phyloP scores from a whole-genome alignment of 768 basidiomycete genomes.

The Austroboletus eburneus region DNA sequence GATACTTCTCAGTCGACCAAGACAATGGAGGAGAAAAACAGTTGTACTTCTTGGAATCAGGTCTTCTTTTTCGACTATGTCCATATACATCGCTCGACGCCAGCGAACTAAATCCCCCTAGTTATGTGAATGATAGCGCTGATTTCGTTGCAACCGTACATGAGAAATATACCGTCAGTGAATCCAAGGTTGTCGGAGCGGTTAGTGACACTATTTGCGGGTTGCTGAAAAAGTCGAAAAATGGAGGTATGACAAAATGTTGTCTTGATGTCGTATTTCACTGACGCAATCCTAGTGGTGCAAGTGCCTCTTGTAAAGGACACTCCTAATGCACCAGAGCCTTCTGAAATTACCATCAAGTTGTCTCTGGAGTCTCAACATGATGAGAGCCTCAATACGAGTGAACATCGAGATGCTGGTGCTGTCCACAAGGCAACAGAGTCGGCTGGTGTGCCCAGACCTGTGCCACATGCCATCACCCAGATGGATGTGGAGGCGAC shows the following conservation, averaged over 20 bases:
- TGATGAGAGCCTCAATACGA: too few species aligned
- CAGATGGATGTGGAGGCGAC: not conserved
- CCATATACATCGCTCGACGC: too few species aligned
- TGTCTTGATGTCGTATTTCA: not conserved
- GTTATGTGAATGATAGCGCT: not conserved
- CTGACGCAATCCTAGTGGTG: not conserved
- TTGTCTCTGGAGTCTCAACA: too few species aligned
- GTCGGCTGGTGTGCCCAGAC: not conserved
- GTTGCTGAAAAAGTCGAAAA: not conserved
- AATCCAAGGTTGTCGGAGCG: not conserved
- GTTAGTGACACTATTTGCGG: not conserved
- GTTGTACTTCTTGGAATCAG: not conserved
- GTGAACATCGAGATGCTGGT: too few species aligned
- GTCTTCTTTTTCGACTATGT: not conserved
- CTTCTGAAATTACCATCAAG: not conserved
- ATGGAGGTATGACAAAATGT: not conserved
- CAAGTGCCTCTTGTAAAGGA: not conserved
- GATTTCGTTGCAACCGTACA: not conserved
- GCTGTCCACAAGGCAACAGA: too few species aligned
- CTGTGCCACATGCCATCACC: not conserved
- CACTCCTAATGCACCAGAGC: not conserved
- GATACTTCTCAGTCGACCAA: not conserved
- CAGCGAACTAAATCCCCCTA: not conserved
- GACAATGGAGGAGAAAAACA: not conserved
- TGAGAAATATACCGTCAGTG: not conserved